Evolutionary conservation across 805 yeast species (phyloP).

Genomic region (Torulaspora quercuum): DNA sequence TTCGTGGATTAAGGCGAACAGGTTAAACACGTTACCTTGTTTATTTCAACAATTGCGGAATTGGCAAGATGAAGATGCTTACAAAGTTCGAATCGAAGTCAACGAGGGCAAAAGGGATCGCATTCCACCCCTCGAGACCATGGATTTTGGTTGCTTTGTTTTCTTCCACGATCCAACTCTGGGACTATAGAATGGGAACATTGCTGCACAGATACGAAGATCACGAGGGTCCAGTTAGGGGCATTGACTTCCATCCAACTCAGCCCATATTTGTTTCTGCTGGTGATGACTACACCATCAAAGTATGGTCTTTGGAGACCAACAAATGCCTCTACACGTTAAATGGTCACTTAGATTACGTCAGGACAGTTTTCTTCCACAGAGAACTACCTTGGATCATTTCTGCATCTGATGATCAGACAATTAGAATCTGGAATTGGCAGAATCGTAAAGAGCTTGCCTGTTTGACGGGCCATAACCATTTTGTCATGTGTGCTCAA

Average conservation of each 20-base stretch:
- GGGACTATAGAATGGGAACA: conserved; percentile 99
- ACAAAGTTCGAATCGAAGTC: conserved; percentile 95
- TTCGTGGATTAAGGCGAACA: not conserved
- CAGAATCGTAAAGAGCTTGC: conserved; percentile 97
- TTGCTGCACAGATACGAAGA: conserved; percentile 94
- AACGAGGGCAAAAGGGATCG: conserved; percentile 95
- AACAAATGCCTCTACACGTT: conserved; percentile 89
- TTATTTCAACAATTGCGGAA: conserved; percentile 6
- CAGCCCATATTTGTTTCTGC: conserved; percentile 97
- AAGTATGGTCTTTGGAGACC: conserved; percentile 92
- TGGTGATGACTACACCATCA: conserved; percentile 93
- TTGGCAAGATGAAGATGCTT: conserved; percentile 72
- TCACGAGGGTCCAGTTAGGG: conserved; percentile 97
- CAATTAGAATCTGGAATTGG: conserved; percentile 99
- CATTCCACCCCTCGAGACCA: conserved; percentile 90
- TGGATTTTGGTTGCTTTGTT: conserved; percentile 95
- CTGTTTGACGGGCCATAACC: conserved; percentile 95
- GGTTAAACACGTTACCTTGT: conserved; percentile 8
- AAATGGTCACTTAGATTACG: conserved; percentile 91
- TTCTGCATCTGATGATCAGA: conserved; percentile 95
- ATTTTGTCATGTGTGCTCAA: conserved; percentile 96
- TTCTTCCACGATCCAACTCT: conserved; percentile 96
- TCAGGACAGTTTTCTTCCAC: conserved; percentile 92
- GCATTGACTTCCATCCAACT: conserved; percentile 94
- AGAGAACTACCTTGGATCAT: conserved; percentile 96